Base-by-base conservation (phyloP, 805 yeast genomes). In the Barnettozyma populi region DNA sequence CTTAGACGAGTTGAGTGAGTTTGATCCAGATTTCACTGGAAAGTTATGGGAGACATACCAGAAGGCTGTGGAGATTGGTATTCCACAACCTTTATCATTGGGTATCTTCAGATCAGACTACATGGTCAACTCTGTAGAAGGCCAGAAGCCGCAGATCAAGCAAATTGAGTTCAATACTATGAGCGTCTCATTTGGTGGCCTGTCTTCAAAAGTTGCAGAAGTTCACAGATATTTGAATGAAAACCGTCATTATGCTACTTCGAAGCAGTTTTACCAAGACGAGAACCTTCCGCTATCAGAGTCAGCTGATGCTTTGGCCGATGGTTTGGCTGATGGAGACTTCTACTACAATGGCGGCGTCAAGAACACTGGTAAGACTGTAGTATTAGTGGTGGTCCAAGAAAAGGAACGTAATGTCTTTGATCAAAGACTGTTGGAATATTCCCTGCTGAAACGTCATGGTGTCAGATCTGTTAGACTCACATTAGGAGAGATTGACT, bases 131-230 rank as follows among this genome's bases (percentile, higher is more conserved):
- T 48, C 61, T 32, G 62, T 75, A n/a, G 72, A 74, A 36, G 63
- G 67, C 20, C 61, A 63, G 7, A 67, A 68, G 44, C 66, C 66
- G 13, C 63, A 66, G 24, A 84, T 92, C 59, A 90, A 92, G 62
- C 99, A 94, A 66, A 94, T 94, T 44, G 99, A 94, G 65, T 92
- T 92, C 70, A 94, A 94, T 67, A 90, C 99, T 1, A 88, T 94
- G 3, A 86, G 96, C 58, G 96, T 92, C 4, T 90, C 97, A 1
- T 94, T 94, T 70, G 97, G 95, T 19, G 98, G 95, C 0, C 72
- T 94, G 48, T 84, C 96, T 2, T 64, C 89, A 13, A 86, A 84
- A 62, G 92, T 88, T 23, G 86, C 94, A 19, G 72, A 78, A 54
- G 69, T 88, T 48, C 99, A 94, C 65, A 65, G 73, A 19, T 87